phyloP scores from a whole-genome alignment of 1,284 basidiomycete genomes.

The Tylopilus sp. region DNA sequence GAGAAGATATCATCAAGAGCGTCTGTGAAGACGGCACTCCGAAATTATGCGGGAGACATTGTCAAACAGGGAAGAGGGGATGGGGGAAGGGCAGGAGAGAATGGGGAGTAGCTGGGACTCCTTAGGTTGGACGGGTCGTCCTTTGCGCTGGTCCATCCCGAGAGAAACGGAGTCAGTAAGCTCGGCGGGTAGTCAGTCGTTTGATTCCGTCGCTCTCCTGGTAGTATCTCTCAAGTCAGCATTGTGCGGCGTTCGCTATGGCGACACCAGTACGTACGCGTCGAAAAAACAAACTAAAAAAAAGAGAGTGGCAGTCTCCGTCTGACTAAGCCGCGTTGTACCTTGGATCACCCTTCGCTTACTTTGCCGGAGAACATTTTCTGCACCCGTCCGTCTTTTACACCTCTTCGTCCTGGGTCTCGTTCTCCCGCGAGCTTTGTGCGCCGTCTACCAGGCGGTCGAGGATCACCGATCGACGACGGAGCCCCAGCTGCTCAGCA shows the following conservation, averaged over 20 bases:
- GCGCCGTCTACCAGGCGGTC: constrained; percentile 12
- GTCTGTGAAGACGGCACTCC: constrained; percentile 77
- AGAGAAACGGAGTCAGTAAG: no score
- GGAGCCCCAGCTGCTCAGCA: constrained; percentile 5
- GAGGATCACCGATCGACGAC: constrained; percentile 25
- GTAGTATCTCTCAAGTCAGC: background rate
- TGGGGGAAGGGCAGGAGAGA: background rate
- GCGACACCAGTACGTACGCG: background rate
- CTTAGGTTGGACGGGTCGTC: no score
- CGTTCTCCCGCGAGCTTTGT: constrained; percentile 12
- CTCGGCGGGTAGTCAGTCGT: no score
- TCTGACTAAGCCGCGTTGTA: constrained; percentile 30
- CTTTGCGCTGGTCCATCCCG: no score
- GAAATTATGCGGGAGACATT: constrained; percentile 51
- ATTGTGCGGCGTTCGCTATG: background rate
- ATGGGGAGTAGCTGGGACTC: constrained; percentile 30
- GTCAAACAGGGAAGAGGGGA: constrained; percentile 27
- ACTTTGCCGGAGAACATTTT: constrained; percentile 24
- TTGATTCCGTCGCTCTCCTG: background rate
- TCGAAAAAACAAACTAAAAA: background rate
- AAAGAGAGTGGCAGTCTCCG: constrained; percentile 23
- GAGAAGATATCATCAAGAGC: constrained; percentile 67
- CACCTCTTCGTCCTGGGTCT: constrained; percentile 4
- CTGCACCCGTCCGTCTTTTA: constrained; percentile 11
- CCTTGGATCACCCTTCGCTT: constrained; percentile 13